These are phyloP conservation scores for Paramecium pentaurelia DNA, from an alignment of 73 alveolate genomes.

Conservation along the genomic window DNA sequence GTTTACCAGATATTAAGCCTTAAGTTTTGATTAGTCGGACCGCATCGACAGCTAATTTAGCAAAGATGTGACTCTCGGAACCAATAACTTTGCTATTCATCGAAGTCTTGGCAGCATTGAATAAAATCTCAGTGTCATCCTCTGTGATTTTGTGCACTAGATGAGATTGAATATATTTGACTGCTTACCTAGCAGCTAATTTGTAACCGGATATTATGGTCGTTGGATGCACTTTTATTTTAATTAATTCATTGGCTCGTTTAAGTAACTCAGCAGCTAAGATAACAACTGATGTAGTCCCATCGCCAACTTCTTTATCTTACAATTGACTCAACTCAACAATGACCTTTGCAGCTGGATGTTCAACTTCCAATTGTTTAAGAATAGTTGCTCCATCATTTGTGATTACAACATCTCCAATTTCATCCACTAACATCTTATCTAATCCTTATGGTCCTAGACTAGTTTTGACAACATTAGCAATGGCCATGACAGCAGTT, in stretches of 20 bases:
- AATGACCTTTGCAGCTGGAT: slow-evolving; percentile 98
- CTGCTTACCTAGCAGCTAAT: slow-evolving; percentile 83
- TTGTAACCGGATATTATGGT: slow-evolving; percentile 94
- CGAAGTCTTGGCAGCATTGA: slow-evolving; percentile 92
- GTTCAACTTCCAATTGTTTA: slow-evolving; percentile 94
- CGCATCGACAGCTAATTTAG: slow-evolving; percentile 91
- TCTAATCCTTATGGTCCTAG: slow-evolving; percentile 99
- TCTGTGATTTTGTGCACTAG: slow-evolving; percentile 75
- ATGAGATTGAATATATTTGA: slow-evolving; percentile 83
- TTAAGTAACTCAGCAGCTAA: slow-evolving; percentile 97
- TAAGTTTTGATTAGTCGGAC: slow-evolving; percentile 45
- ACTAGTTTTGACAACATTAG: slow-evolving; percentile 94
- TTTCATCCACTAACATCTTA: slow-evolving; percentile 98
- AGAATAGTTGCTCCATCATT: slow-evolving; percentile 99
- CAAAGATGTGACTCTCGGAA: slow-evolving; percentile 83
- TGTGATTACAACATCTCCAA: slow-evolving; percentile 97
- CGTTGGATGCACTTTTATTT: slow-evolving; percentile 97
- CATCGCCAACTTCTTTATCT: slow-evolving; percentile 98
- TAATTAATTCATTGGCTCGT: slow-evolving; percentile 97
- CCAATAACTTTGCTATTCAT: slow-evolving; percentile 89
- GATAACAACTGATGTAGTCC: slow-evolving; percentile 99
- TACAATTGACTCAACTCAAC: slow-evolving; percentile 96
- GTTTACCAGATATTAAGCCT: slow-evolving; percentile 63
- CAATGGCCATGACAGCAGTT: slow-evolving; percentile 86
- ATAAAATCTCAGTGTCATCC: slow-evolving; percentile 83